Evolutionary conservation across 768 basidiomycete species (phyloP).

Genomic region (Lentinus tigrinus): DNA sequence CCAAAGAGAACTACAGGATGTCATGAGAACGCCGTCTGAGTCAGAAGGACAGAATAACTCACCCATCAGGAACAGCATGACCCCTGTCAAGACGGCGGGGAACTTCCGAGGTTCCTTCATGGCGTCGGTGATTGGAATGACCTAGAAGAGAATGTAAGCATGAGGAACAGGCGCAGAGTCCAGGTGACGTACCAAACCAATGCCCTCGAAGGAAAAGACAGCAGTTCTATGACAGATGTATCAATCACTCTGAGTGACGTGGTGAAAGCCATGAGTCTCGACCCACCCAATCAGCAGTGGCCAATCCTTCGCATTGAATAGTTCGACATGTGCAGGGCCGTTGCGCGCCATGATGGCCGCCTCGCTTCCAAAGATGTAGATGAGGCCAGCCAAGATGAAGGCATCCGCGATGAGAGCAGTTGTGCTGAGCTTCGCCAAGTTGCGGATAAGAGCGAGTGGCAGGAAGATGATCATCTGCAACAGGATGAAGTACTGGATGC

Average conservation of each 20-base stretch:
- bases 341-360: slow-evolving; percentile 58
- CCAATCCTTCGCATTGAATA: slow-evolving; percentile 91
- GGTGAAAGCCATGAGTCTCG: background rate
- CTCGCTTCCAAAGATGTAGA: slow-evolving; percentile 91
- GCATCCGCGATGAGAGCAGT: slow-evolving; percentile 92
- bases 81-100: slow-evolving; percentile 81
- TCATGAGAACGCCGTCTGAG: background rate
- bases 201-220: slow-evolving; percentile 97
- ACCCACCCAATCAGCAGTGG: slow-evolving; percentile 88
- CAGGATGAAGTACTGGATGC: slow-evolving; percentile 79
- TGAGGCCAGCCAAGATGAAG: slow-evolving; percentile 86
- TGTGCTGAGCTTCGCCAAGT: slow-evolving; percentile 91
- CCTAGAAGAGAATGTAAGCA: slow-evolving; percentile 34
- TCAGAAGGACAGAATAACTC: slow-evolving; percentile 21
- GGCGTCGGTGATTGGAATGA: slow-evolving; percentile 95
- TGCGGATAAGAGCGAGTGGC: slow-evolving; percentile 85
- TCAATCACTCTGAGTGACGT: slow-evolving; percentile 1
- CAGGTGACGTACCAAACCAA: slow-evolving; percentile 68
- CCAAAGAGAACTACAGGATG: slow-evolving; percentile 69
- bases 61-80: slow-evolving; percentile 86
- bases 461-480: slow-evolving; percentile 84
- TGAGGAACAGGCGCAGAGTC: background rate
- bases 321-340: slow-evolving; percentile 75
- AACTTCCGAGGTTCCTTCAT: slow-evolving; percentile 96
- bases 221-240: slow-evolving; percentile 65